phyloP scores from a whole-genome alignment of 2,329 filamentous ascomycete species.

The Sporothrix dimorphospora region DNA sequence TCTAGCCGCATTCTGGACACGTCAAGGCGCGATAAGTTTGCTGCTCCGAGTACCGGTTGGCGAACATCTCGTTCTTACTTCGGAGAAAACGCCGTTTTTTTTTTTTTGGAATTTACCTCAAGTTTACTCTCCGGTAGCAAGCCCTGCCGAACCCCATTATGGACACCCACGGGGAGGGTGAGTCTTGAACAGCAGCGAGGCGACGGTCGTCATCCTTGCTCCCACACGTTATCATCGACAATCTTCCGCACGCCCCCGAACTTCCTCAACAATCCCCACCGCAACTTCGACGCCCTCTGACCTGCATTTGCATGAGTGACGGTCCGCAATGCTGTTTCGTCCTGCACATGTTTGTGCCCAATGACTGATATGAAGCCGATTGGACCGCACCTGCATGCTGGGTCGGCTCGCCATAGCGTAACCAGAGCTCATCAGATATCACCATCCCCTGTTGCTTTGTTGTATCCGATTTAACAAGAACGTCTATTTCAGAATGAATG shows the following conservation, averaged over 20 bases:
- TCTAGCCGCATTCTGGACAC: slow-evolving; percentile 18
- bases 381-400: not conserved
- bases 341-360: not conserved
- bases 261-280: not conserved
- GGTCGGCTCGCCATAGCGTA: not conserved
- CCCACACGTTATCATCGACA: not conserved
- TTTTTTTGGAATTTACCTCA: not conserved
- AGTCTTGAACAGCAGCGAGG: not conserved
- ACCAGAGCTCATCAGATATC: not conserved
- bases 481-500: not conserved
- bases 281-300: not conserved
- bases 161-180: not conserved
- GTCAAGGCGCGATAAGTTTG: not conserved
- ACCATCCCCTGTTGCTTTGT: not conserved
- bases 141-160: not conserved
- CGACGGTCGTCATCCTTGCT: not conserved
- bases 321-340: not conserved
- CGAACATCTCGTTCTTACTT: slow-evolving; percentile 1
- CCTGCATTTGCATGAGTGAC: not conserved
- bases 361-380: not conserved
- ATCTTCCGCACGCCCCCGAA: not conserved
- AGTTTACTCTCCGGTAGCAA: not conserved
- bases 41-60: not conserved
- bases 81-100: not conserved
- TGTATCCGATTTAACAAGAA: not conserved